Evolutionary conservation across 1,139 yeast species (phyloP).

Genomic region (Wickerhamiella pararugosa): DNA sequence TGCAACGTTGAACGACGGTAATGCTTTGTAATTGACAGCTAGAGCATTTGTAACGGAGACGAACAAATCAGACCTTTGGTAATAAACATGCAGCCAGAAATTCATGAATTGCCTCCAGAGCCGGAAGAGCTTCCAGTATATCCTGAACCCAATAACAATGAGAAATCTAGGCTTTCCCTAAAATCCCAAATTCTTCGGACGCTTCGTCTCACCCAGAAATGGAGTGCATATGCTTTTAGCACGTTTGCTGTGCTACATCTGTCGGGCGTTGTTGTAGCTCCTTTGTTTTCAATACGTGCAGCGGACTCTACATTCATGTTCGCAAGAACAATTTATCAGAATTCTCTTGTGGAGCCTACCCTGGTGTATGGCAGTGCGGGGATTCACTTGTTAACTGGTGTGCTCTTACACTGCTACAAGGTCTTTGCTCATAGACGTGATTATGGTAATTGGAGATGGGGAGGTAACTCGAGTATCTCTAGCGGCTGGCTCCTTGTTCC

Average conservation of each 20-base stretch:
- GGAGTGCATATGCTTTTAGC: slow-evolving; percentile 45
- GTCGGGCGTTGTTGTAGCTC: slow-evolving; percentile 40
- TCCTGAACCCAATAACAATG: background rate
- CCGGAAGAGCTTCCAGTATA: background rate
- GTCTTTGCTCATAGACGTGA: slow-evolving; percentile 20
- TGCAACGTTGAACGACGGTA: no score
- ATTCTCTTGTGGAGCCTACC: slow-evolving; percentile 34
- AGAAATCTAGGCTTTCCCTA: background rate
- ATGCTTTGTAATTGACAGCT: no score
- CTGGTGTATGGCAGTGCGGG: slow-evolving; percentile 35
- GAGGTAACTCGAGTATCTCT: slow-evolving; percentile 37
- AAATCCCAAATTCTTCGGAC: background rate
- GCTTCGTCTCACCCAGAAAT: slow-evolving; percentile 32
- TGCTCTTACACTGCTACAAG: slow-evolving; percentile 32
- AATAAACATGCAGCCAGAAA: no score
- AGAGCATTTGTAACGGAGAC: no score
- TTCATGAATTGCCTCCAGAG: no score
- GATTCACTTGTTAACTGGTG: slow-evolving; percentile 42
- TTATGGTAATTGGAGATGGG: slow-evolving; percentile 16
- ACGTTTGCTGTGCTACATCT: slow-evolving; percentile 47
- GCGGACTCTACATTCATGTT: slow-evolving; percentile 46
- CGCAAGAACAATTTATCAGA: slow-evolving; percentile 48
- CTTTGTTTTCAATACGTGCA: slow-evolving; percentile 33
- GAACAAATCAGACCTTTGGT: no score
- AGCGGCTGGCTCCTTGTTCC: slow-evolving; percentile 45